A percentile compares a stretch with the other conserved stretches of the same genome.
These are phyloP conservation scores for Cytospora piceae DNA, from an alignment of 2,329 filamentous ascomycete genomes.

Conservation along the genomic window DNA sequence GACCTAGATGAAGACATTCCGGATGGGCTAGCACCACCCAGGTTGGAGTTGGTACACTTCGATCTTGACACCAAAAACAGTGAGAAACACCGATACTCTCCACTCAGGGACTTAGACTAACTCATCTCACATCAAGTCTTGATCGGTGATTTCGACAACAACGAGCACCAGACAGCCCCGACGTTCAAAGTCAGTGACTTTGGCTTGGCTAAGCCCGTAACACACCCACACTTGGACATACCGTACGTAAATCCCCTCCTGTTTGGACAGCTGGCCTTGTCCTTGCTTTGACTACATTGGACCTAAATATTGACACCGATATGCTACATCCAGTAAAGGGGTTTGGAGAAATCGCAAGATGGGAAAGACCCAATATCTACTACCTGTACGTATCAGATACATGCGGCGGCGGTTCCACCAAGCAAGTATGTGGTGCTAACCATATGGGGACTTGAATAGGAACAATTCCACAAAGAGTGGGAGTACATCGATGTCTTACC, in stretches of 20 bases:
- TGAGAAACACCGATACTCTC: background rate
- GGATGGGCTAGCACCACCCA: background rate
- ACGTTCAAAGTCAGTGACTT: conserved; percentile 10
- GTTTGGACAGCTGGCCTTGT: background rate
- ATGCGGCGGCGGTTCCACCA: background rate
- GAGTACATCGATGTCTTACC: conserved; percentile 12
- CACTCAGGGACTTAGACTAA: no score
- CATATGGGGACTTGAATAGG: background rate
- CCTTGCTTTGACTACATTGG: no score
- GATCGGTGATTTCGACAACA: background rate
- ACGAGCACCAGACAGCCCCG: conserved; percentile 1
- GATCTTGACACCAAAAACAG: conserved; percentile 16
- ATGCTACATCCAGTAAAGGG: background rate
- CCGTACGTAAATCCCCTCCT: conserved; percentile 2
- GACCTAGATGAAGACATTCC: background rate
- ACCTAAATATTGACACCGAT: no score
- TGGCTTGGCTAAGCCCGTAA: background rate
- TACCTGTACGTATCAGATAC: background rate
- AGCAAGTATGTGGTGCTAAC: background rate
- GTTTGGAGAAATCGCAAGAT: background rate
- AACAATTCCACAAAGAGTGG: conserved; percentile 21
- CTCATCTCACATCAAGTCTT: conserved; percentile 2
- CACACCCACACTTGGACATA: background rate
- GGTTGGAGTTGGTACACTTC: conserved; percentile 6
- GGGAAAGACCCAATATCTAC: background rate